Evolutionary conservation across 2,329 filamentous ascomycete species (phyloP).

Genomic region (Xylaria sp.): DNA sequence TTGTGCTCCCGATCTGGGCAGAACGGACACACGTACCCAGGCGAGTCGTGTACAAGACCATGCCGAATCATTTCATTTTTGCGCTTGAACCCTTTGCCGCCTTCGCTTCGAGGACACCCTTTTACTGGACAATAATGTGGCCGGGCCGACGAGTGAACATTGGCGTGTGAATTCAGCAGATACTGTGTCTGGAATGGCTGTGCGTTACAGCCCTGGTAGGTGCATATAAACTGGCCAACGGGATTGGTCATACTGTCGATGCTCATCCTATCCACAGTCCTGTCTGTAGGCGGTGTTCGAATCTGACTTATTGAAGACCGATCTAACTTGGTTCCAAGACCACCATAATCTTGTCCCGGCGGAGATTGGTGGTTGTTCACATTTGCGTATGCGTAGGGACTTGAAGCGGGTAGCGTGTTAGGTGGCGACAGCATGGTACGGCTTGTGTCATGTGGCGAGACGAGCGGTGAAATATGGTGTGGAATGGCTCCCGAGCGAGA

Average conservation of each 20-base stretch:
- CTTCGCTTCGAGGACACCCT: constrained; percentile 70
- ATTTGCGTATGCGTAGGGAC: constrained; percentile 54
- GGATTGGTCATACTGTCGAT: constrained; percentile 68
- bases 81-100: constrained; percentile 75
- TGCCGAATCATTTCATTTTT: constrained; percentile 80
- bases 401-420: constrained; percentile 55
- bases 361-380: constrained; percentile 49
- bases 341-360: constrained; percentile 54
- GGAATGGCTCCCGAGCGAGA: constrained; percentile 50
- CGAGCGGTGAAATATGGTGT: constrained; percentile 59
- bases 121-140: constrained; percentile 74
- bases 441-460: constrained; percentile 62
- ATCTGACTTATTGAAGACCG: constrained; percentile 33
- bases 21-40: constrained; percentile 95
- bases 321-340: constrained; percentile 52
- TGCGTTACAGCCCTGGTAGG: constrained; percentile 72
- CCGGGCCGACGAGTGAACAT: constrained; percentile 73
- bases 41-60: constrained; percentile 91
- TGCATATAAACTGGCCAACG: constrained; percentile 68
- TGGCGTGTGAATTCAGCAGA: constrained; percentile 82
- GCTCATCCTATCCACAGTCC: constrained; percentile 65
- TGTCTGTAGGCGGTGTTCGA: constrained; percentile 36
- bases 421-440: constrained; percentile 60
- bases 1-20: constrained; percentile 94
- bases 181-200: constrained; percentile 81